Evolutionary conservation across 225 moss, liverwort and hornwort species (phyloP), one percentile per base, ranked within the genome.

Genomic region (Lunularia cruciata): DNA sequence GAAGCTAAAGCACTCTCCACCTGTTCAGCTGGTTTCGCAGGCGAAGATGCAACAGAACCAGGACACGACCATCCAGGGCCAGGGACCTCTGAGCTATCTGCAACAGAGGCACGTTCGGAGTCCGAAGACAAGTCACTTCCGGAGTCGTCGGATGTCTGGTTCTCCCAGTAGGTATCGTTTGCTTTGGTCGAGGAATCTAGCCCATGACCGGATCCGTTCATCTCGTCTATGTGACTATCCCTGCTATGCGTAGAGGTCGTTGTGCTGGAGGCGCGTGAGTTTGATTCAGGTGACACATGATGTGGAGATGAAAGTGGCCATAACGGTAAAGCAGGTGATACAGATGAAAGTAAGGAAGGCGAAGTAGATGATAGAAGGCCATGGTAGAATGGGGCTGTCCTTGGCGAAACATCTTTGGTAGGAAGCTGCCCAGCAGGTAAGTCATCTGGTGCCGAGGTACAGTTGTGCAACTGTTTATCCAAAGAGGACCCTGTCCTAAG

Each of bases 1-100:
- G 73, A 73, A 8, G 63, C 57, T 37, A 75, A 70, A 11, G 76
- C 69, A 40, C 65, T 69, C 20, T 81, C 77, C 48, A 81, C 70
- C 10, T 34, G 60, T 20, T 73, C 37, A 18, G 26, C 64, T 36
- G 81, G 77, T 39, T 73, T 76, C 14, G 63, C 65, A 37, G 77
- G 74, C 18, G 82, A 61, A 16, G 71, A 71, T 46, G 78, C 55
- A 14, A 71, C 7, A 6, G 77, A 66, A 28, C 72, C 71, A 1
- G 77, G 68, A 72, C 63, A 79, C 27, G 71, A 79, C n/a, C n/a
- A n/a, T 48, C 31, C 59, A 39, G 70, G 75, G 8, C 20, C 70
- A 16, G 37, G 13, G 6, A 57, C 73, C 65, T 65, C 63, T 55
- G 68, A 73, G 43, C 54, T 43, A 30, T 69, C 59, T 13, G 73